Evolutionary conservation across 2,329 filamentous ascomycete species (phyloP), one percentile per base, ranked within the genome.

Genomic region (Cladosporium sp.): DNA sequence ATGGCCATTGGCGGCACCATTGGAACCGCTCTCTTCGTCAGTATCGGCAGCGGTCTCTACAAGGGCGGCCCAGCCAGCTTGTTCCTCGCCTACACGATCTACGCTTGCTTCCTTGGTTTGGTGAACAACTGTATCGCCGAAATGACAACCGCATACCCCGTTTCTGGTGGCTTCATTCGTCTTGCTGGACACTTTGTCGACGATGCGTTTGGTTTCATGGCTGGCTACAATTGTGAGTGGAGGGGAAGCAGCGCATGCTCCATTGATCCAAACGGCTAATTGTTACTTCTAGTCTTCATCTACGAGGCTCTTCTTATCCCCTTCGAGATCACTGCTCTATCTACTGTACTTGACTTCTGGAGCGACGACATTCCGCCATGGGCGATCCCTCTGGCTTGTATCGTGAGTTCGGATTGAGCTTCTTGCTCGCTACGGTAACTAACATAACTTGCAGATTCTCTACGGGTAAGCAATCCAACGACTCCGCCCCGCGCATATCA

Each of bases 101-200:
- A 89, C 73, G 81, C 80, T 44, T 74, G 79, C 71, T 72, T 89
- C 62, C 80, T 90, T 66, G 87, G 80, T 28, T 78, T 88, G 52
- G 85, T 90, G 73, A 89, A 89, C 81, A 89, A 89, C 73, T 83
- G 83, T 68, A 80, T 89, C 66, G 87, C 88, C 10, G 88, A 90
- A 74, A 90, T 90, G 87, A 84, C 80, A 36, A 81, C 82, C 44
- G 84, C 84, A 68, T 87, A 88, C 81, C 88, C 88, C 26, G 83
- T 90, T 55, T 84, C 82, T 38, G 87, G 87, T 68, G 85, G 85
- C 1, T 90, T 89, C 73, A 84, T 90, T 69, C 86, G 88, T 67
- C 82, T 89, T 71, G 87, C 87, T 4, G 87, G 87, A 32, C 81
- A 87, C 70, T 90, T 86, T 85, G 86, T 87, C 11, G 88, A 90